phyloP scores from a whole-genome alignment of 2,329 filamentous ascomycete species.

The Aspergillus sp. region DNA sequence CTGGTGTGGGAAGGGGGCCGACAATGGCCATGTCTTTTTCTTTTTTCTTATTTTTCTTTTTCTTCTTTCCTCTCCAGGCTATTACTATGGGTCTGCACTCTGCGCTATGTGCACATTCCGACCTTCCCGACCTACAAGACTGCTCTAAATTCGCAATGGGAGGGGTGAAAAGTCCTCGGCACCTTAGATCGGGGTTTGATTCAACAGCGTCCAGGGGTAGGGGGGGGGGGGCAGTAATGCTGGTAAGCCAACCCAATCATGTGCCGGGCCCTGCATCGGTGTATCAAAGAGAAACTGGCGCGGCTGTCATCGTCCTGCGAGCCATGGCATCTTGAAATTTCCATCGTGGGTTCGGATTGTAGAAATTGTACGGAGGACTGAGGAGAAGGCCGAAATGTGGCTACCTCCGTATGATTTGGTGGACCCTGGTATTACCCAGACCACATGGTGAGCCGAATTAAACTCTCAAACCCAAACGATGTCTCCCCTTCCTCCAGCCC shows the following conservation, averaged over 20 bases:
- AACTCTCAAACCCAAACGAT: not conserved
- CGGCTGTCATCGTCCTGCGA: slow-evolving; percentile 4
- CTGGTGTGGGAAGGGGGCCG: slow-evolving; percentile 20
- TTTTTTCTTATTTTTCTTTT: slow-evolving; percentile 1
- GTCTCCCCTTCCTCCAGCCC: not conserved
- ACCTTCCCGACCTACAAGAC: slow-evolving; percentile 20
- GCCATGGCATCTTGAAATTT: slow-evolving; percentile 2
- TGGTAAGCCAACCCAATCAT: slow-evolving; percentile 10
- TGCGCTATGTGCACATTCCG: slow-evolving; percentile 25
- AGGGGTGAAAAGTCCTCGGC: slow-evolving; percentile 8
- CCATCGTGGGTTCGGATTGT: slow-evolving; percentile 1
- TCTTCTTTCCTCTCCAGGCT: slow-evolving; percentile 15
- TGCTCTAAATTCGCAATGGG: slow-evolving; percentile 17
- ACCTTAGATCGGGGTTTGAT: slow-evolving; percentile 12
- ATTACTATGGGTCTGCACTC: slow-evolving; percentile 25
- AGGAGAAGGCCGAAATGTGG: not conserved
- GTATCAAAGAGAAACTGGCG: slow-evolving; percentile 2
- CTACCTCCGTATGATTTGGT: slow-evolving; percentile 6
- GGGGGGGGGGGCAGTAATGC: slow-evolving; percentile 11
- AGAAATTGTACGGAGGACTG: not conserved
- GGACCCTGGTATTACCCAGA: slow-evolving; percentile 16
- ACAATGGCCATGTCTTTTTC: slow-evolving; percentile 21
- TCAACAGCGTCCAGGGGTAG: slow-evolving; percentile 5
- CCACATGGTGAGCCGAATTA: slow-evolving; percentile 19
- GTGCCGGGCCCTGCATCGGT: slow-evolving; percentile 8